Base-by-base conservation (phyloP, 140 eudicot genomes). In the Artemisia princeps region DNA sequence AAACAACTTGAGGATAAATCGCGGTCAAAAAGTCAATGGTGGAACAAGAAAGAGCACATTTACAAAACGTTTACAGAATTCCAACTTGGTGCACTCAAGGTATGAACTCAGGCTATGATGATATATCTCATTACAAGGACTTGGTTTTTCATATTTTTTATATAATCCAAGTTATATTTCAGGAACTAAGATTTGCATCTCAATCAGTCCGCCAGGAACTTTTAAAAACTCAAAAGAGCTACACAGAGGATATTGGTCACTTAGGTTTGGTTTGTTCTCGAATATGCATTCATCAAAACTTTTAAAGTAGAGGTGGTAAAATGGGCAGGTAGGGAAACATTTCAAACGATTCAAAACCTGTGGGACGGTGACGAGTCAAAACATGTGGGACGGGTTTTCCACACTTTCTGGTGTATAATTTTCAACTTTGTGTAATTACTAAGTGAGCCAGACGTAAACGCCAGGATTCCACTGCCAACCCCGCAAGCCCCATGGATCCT, bases 131-230 rank as follows among this genome's bases (percentile, higher is more conserved):
- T 49, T 53, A 22, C 65, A 16, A 2, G 1, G 14, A 33, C 0
- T 20, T 68, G 22, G 9, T 22, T 14, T 65, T 30, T 64, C 46
- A 46, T 56, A 11, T 61, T 12, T 65, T 46, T 64, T 30, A 63
- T 63, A 59, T 64, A 72, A 68, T 65, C 12, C 33, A 78, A 48
- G 62, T 63, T 77, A 62, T 64, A 15, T 60, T 82, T 74, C 85
- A 92, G 99, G 99, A 88, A 66, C 83, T 92, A 70, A 88, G 79
- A 81, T 74, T 60, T 84, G 82, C 94, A 58, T 92, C 98, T 56
- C 95, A 85, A 62, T 71, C 94, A 64, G 82, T 84, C 68, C 86
- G 82, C 76, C 99, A 81, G 69, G 94, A 92, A 69, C 28, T 88
- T 67, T 61, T 72, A 69, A 77, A 76, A 69, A 68, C 86, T 55